These are phyloP conservation scores for Myxozyma monticola DNA, from an alignment of 805 yeast species.

Conservation along the genomic window DNA sequence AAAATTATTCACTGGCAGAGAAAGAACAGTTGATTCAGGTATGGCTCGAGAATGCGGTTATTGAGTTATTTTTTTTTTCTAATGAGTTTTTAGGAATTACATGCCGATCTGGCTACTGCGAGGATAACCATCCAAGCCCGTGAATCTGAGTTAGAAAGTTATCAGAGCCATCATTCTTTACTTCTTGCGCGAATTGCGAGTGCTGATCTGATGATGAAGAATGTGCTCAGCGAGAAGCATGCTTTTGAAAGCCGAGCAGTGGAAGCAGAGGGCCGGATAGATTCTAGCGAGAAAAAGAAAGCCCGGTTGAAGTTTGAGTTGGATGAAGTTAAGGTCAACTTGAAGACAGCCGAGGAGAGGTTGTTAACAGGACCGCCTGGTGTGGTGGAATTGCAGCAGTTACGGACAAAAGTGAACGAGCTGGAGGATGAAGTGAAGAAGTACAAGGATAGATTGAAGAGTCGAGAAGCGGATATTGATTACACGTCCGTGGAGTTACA, in stretches of 20 bases:
- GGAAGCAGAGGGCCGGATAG: slow-evolving; percentile 20
- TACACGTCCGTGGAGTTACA: slow-evolving; percentile 47
- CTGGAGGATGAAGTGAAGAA: slow-evolving; percentile 49
- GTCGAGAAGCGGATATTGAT: slow-evolving; percentile 57
- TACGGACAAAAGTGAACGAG: slow-evolving; percentile 47
- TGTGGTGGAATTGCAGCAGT: slow-evolving; percentile 38
- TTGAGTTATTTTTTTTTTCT: too few species aligned
- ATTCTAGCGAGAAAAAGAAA: slow-evolving; percentile 31
- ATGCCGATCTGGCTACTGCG: slow-evolving; percentile 3
- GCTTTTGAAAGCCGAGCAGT: slow-evolving; percentile 3
- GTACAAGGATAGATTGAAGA: slow-evolving; percentile 47
- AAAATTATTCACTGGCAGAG: background rate
- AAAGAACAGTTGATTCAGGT: slow-evolving; percentile 1
- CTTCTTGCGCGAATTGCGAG: background rate
- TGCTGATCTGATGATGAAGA: slow-evolving; percentile 3
- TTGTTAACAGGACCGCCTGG: slow-evolving; percentile 33
- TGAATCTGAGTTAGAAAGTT: slow-evolving; percentile 1
- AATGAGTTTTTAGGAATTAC: background rate
- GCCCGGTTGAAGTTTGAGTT: slow-evolving; percentile 34
- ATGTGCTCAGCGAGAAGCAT: slow-evolving; percentile 1
- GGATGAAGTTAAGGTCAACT: slow-evolving; percentile 35
- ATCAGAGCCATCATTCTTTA: slow-evolving; percentile 1
- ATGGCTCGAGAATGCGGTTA: too few species aligned
- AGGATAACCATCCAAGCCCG: background rate
- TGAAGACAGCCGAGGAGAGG: slow-evolving; percentile 35